Evolutionary conservation across 257 asterid species (phyloP), one percentile per base, ranked within the genome.

Genomic region (Handroanthus guayacan): DNA sequence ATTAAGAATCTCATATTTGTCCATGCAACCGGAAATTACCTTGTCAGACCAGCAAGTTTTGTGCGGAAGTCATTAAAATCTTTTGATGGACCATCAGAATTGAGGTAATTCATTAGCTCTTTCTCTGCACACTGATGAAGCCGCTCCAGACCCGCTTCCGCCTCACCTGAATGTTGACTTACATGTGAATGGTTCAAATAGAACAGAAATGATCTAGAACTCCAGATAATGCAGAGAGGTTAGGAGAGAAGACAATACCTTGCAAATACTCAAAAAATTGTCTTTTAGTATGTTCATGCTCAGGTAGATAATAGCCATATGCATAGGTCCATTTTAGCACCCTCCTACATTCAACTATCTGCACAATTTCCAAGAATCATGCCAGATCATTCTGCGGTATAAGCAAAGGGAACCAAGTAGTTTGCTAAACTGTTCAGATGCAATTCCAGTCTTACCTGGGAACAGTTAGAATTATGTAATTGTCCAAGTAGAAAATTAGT

Each of bases 41-140:
- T 93, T 14, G 99, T 95, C 75, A 95, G 81, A 72, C 97, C 98
- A 79, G 99, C 98, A 69, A 95, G 91, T 84, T 95, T 95, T 6
- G 95, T 91, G 54, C 97, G 98, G 86, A 95, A 95, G 80, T 93
- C 97, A 64, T 93, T 87, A 79, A 95, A 95, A 70, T 88, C 97
- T 75, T 85, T 85, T 69, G 97, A 86, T 36, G 92, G 90, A 16
- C 87, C 88, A 5, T 89, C 92, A 13, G 92, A 77, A 68, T 75
- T 75, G 75, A 95, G 84, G 82, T 83, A 89, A 75, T 43, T 82
- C 84, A 78, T 87, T 41, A 95, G 85, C 84, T 93, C 98, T 77
- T 95, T 95, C 84, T 95, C 99, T 39, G 96, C 98, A 91, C 99
- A 95, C 69, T 91, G 98, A 84, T 95, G 99, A 76, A 95, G 97